Evolutionary conservation across 306 rosid species (phyloP), one percentile per base, ranked within the genome.

Genomic region (Elaeagnus macrophylla): DNA sequence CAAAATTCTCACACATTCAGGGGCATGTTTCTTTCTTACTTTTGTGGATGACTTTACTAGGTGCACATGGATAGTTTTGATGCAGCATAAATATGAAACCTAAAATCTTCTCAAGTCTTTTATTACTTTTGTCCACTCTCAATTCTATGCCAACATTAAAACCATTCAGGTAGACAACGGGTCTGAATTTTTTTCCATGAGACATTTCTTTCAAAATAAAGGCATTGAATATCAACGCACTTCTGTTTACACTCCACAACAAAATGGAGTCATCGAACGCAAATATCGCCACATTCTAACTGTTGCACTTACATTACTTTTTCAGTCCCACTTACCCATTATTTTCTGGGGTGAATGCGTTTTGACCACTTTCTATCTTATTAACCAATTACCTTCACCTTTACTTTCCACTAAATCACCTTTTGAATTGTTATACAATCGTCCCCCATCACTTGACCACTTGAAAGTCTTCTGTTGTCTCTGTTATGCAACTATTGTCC

Each of bases 151-250:
- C n/a, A n/a, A n/a, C n/a, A n/a, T n/a, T n/a, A n/a, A n/a, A n/a
- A n/a, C n/a, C n/a, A n/a, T n/a, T n/a, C n/a, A n/a, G n/a, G n/a
- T n/a, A n/a, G n/a, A n/a, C n/a, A n/a, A n/a, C n/a, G n/a, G n/a
- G n/a, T n/a, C n/a, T n/a, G n/a, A n/a, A n/a, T n/a, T n/a, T n/a
- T n/a, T n/a, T n/a, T n/a, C n/a, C n/a, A n/a, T n/a, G n/a, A n/a
- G n/a, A n/a, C n/a, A n/a, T n/a, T n/a, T n/a, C n/a, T n/a, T n/a
- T n/a, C n/a, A n/a, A n/a, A n/a, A n/a, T n/a, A 41, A 37, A 42
- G 42, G 56, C 7, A 67, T 67, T 12, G 51, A 43, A 32, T 48
- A 67, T 43, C 66, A 59, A 51, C 60, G 18, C n/a, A 67, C 60
- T 35, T 67, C 60, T 13, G 41, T 59, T 12, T 59, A 58, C 60